Conservation (phyloP, 176 grass and related monocot species). For the Phyllostachys edulis region DNA sequence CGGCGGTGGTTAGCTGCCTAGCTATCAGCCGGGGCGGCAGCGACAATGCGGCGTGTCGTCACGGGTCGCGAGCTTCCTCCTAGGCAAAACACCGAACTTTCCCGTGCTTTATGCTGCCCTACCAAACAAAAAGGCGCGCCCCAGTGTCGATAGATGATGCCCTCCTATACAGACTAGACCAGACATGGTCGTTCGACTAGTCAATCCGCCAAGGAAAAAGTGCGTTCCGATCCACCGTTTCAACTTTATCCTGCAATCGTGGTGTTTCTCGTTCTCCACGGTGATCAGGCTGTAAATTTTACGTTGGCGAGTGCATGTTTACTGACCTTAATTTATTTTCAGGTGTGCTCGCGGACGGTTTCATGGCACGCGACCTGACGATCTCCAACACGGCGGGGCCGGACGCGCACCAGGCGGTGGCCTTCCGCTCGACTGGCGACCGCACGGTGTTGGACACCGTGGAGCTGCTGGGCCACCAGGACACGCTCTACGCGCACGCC, state of each 20-base stretch:
- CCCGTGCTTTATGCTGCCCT: slow-evolving; percentile 17
- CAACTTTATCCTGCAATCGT: neutral
- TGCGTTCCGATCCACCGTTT: neutral
- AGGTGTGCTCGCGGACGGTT: slow-evolving; percentile 72
- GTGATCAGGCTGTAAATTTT: neutral
- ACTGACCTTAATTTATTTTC: neutral
- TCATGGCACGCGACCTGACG: slow-evolving; percentile 93
- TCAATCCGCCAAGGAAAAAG: neutral
- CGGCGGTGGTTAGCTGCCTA: too few relatives aligned
- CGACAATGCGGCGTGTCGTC: slow-evolving; percentile 20
- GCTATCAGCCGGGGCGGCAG: neutral
- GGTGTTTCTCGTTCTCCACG: neutral
- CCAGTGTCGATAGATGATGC: too few relatives aligned
- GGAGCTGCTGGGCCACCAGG: slow-evolving; percentile 83
- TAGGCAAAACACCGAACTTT: slow-evolving; percentile 16
- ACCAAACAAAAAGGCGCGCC: neutral
- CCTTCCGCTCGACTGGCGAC: slow-evolving; percentile 82
- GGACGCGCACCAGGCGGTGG: slow-evolving; percentile 91
- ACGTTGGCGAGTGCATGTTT: too few relatives aligned
- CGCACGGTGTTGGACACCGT: slow-evolving; percentile 74
- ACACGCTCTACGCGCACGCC: slow-evolving; percentile 84
- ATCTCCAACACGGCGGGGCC: slow-evolving; percentile 90
- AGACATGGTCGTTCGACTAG: neutral
- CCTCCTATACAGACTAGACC: neutral
- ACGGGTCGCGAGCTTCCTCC: neutral